Evolutionary conservation across 805 yeast genomes (phyloP).

Genomic region (Kluyveromyces dobzhanskii): DNA sequence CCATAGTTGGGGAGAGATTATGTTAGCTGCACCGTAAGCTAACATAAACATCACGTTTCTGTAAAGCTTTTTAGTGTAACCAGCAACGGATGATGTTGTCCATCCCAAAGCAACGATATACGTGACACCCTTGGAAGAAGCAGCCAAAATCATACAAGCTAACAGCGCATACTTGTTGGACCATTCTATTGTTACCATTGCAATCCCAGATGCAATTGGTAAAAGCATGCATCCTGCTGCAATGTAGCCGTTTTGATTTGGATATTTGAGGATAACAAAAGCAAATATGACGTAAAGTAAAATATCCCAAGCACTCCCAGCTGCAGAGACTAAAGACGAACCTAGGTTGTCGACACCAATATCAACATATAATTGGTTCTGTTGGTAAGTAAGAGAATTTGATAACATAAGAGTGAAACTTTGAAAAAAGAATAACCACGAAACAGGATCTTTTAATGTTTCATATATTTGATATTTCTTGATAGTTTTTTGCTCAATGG

Average conservation of each 20-base stretch:
- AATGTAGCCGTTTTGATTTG: constrained; percentile 29
- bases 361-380: constrained; percentile 33
- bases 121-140: constrained; percentile 24
- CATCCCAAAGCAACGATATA: constrained; percentile 20
- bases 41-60: constrained; percentile 33
- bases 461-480: constrained; percentile 37
- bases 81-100: constrained; percentile 25
- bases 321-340: constrained; percentile 42
- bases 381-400: constrained; percentile 40
- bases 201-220: constrained; percentile 35
- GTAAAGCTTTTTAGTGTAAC: constrained; percentile 36
- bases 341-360: constrained; percentile 32
- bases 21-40: constrained; percentile 35
- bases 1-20: constrained; percentile 37
- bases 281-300: constrained; percentile 29
- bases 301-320: constrained; percentile 36
- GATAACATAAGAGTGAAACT: constrained; percentile 37
- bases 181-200: constrained; percentile 35
- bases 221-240: constrained; percentile 26
- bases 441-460: constrained; percentile 36
- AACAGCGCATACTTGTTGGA: constrained; percentile 32
- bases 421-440: constrained; percentile 31
- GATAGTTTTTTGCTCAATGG: constrained; percentile 38
- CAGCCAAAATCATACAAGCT: constrained; percentile 22
- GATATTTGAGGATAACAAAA: constrained; percentile 20